Evolutionary conservation across 352 stramenopile genomes (phyloP).

Genomic region (Phytopythium delawarense): DNA sequence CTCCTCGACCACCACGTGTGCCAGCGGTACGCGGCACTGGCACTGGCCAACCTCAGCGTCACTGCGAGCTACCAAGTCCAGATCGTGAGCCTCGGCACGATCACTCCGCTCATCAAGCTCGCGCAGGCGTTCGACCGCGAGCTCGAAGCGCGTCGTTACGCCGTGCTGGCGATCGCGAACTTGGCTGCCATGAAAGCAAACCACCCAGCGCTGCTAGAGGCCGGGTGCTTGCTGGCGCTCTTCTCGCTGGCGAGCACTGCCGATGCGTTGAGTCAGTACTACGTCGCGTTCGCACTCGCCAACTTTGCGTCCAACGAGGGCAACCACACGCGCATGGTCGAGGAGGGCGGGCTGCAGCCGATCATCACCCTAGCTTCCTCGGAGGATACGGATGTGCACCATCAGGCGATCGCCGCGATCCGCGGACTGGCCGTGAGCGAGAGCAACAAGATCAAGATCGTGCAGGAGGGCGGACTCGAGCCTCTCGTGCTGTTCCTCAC

Average conservation of each 20-base stretch:
- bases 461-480: constrained; percentile 95
- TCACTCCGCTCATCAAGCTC: constrained; percentile 88
- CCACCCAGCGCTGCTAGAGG: constrained; percentile 91
- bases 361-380: constrained; percentile 93
- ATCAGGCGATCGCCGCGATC: constrained; percentile 92
- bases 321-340: constrained; percentile 93
- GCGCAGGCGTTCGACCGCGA: constrained; percentile 87
- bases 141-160: constrained; percentile 92
- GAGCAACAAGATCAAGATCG: constrained; percentile 94
- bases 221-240: constrained; percentile 87
- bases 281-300: constrained; percentile 92
- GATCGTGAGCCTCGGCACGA: constrained; percentile 92
- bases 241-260: constrained; percentile 93
- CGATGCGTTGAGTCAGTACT: constrained; percentile 93
- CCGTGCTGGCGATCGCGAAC: constrained; percentile 93
- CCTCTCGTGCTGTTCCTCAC: constrained; percentile 89
- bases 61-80: constrained; percentile 92
- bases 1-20: constrained; percentile 90
- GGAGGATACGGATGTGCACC: constrained; percentile 91
- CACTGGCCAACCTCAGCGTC: constrained; percentile 93
- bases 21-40: constrained; percentile 91
- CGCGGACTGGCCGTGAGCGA: constrained; percentile 90
- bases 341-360: constrained; percentile 94
- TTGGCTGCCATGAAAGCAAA: constrained; percentile 94
- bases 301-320: constrained; percentile 93